These are phyloP conservation scores for Plasmodium cynomolgi DNA, from an alignment of 169 alveolate species.

Conservation along the genomic window DNA sequence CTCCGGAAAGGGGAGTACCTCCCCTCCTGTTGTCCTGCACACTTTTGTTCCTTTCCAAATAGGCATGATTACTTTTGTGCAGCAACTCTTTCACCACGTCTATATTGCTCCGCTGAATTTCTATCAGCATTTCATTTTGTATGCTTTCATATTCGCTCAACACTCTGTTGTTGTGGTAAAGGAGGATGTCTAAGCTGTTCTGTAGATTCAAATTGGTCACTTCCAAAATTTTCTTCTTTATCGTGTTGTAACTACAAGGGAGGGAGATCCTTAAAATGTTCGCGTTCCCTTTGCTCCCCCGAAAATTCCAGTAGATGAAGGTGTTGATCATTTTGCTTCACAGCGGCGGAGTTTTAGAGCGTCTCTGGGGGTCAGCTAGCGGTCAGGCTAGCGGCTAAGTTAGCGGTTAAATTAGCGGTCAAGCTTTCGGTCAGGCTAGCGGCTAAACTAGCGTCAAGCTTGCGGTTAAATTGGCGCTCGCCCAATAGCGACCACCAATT, in stretches of 20 bases:
- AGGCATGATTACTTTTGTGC: conserved; percentile 29
- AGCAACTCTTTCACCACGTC: conserved; percentile 19
- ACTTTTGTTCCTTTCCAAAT: conserved; percentile 49
- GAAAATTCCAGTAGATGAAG: conserved; percentile 57
- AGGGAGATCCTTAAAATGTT: conserved; percentile 57
- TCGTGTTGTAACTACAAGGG: conserved; percentile 66
- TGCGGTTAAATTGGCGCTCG: background rate
- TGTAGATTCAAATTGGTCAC: conserved; percentile 33
- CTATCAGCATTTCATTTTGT: conserved; percentile 50
- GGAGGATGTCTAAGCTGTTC: conserved; percentile 42
- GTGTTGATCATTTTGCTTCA: conserved; percentile 32
- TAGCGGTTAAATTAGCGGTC: background rate
- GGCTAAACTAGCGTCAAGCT: background rate
- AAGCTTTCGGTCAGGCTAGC: background rate
- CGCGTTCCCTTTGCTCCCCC: conserved; percentile 52
- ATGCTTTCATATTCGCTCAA: conserved; percentile 72
- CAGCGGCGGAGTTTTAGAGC: background rate
- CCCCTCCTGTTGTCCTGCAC: background rate
- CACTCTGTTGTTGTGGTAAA: conserved; percentile 53
- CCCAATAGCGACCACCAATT: background rate
- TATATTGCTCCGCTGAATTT: conserved; percentile 53
- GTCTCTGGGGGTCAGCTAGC: background rate
- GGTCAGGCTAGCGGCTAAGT: background rate
- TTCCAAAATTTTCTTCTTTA: conserved; percentile 55
- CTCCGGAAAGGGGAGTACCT: background rate